Conservation (phyloP, 1,284 basidiomycete genomes). For the Neolentinus lepideus region DNA sequence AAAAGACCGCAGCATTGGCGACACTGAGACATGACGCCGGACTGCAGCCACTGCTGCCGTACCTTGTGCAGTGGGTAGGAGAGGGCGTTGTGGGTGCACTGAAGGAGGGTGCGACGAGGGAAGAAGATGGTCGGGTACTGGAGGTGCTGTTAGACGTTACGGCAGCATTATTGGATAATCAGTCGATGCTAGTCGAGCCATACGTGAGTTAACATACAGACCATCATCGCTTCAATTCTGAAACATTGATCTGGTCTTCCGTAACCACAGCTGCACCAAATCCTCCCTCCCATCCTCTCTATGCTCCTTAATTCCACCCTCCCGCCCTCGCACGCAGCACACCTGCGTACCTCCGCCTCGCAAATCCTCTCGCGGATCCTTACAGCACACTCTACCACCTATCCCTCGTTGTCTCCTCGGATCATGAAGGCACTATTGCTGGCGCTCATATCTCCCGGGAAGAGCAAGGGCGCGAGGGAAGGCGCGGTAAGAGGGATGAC, state of each 20-base stretch:
- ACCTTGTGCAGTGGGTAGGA: slow-evolving; percentile 91
- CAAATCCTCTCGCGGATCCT: slow-evolving; percentile 79
- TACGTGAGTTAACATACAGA: slow-evolving; percentile 59
- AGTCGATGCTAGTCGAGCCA: slow-evolving; percentile 90
- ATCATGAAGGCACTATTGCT: slow-evolving; percentile 91
- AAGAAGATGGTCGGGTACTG: slow-evolving; percentile 59
- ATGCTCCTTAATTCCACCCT: slow-evolving; percentile 84
- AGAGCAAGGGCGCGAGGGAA: slow-evolving; percentile 71
- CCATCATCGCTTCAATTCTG: neutral
- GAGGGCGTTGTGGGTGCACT: slow-evolving; percentile 76
- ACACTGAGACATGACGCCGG: slow-evolving; percentile 89
- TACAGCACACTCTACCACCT: slow-evolving; percentile 73
- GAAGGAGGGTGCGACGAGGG: slow-evolving; percentile 49
- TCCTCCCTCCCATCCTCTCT: slow-evolving; percentile 89
- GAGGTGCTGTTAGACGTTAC: slow-evolving; percentile 81
- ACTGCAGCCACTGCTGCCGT: slow-evolving; percentile 89
- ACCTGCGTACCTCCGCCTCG: slow-evolving; percentile 70
- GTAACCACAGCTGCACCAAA: slow-evolving; percentile 79
- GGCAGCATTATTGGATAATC: slow-evolving; percentile 77
- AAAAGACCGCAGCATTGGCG: slow-evolving; percentile 83
- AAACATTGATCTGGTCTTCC: slow-evolving; percentile 1
- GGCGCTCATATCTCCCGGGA: slow-evolving; percentile 69
- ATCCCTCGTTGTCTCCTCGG: slow-evolving; percentile 80
- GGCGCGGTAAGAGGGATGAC: slow-evolving; percentile 82
- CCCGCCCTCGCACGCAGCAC: slow-evolving; percentile 46